Evolutionary conservation across 768 basidiomycete species (phyloP), one percentile per base, ranked within the genome.

Genomic region (Pleurotus giganteus): DNA sequence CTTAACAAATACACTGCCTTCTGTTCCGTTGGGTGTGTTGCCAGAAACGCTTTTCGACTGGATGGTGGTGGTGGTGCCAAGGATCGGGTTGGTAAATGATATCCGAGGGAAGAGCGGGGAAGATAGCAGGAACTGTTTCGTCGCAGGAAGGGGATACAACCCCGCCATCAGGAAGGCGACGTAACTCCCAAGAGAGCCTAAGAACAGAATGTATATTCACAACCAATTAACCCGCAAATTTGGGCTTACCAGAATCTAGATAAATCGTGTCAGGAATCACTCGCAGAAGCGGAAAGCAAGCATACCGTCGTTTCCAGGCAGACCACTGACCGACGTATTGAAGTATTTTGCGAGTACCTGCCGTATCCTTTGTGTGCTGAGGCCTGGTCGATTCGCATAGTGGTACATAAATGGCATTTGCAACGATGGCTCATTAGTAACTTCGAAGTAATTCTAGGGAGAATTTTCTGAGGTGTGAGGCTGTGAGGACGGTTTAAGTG

Each of bases 401-500:
- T 86, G 84, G 60, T 85, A 85, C 84, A 85, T 85, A 65, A 77
- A 84, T 0, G 84, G 84, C 59, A 86, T 85, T 58, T 85, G 83
- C 58, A 84, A 81, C 1, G 83, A 84, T 1, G 84, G 84, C 60
- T 86, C 85, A 60, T 86, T 74, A 5, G 83, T 83, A 1, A 74
- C 70, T 55, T 85, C 84, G 56, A 85, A 85, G 64, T 83, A 86
- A 41, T 72, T 71, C 78, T 85, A 44, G 13, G 27, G 2, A 36
- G 31, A 1, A 47, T 28, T 34, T 34, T 7, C 8, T 34, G 32
- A 15, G 44, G 15, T 28, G 31, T 8, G 13, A 36, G n/a, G n/a
- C 31, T 3, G 19, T 5, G 5, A 27, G 21, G 23, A 26, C 5
- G 4, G 26, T 12, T 24, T 31, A n/a, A 36, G n/a, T 21, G 36